Base-by-base conservation (phyloP, 371 early-diverging fungal genomes). In the Enteropsectra breve region DNA sequence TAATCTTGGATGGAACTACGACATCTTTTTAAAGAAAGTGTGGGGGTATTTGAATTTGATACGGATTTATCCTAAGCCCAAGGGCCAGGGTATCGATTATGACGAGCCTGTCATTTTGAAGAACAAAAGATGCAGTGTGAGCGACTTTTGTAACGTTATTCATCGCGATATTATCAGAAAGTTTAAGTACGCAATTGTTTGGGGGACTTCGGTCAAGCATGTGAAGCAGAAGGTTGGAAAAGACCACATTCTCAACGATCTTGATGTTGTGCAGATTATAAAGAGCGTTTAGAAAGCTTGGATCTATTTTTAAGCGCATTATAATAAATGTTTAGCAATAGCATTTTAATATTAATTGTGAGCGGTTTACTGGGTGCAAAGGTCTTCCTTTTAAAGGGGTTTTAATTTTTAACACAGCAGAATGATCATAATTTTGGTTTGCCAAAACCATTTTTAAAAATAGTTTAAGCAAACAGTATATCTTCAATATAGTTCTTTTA, bases 1-100 rank as follows among this genome's bases (percentile, higher is more conserved):
- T 11, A 89, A 94, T 77, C 90, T 92, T 73, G 93, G 87, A 71
- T 96, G 97, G 97, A 97, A 97, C 73, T 93, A 94, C 85, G 98
- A 97, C 78, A 92, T 91, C 67, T 78, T 96, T 69, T 77, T 95
- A 64, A 89, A 89, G 49, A 90, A 85, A 21, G 56, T 66, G 8
- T 79, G 80, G 80, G 69, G 60, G 15, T 70, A 73, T 57, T 58
- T 79, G 28, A 54, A 68, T 55, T 58, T 79, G 29, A 66, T 70
- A n/a, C 48, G 76, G 49, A 86, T 96, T 46, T 97, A 94, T 83
- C 90, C 96, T 34, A 96, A 95, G 75, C 96, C 95, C 4, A 92
- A 92, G 80, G 95, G 96, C 46, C 85, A 87, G 80, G 73, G 90
- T 58, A 92, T 94, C n/a, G 96, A 95, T 81, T 96, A 94, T 77